Percentiles rank a stretch among this genome's conserved stretches.
phyloP scores from a whole-genome alignment of 805 yeast genomes.

The Komagataella ulmi region DNA sequence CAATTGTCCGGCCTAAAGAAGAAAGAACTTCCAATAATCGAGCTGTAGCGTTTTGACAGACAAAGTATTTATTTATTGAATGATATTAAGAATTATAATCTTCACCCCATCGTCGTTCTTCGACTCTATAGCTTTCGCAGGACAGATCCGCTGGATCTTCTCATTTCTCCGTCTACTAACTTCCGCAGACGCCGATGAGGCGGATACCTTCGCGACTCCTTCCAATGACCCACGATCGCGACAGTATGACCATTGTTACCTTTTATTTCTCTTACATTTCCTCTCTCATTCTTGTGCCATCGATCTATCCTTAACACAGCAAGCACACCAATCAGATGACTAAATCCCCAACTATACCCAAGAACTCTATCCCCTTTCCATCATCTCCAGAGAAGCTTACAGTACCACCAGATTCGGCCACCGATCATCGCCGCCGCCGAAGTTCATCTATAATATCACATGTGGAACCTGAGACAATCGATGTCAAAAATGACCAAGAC shows the following conservation, averaged over 20 bases:
- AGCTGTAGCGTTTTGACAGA: neutral
- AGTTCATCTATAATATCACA: constrained; percentile 87
- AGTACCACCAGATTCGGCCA: constrained; percentile 20
- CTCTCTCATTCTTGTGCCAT: neutral
- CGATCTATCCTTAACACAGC: neutral
- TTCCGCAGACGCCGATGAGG: neutral
- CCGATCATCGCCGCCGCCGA: constrained; percentile 39
- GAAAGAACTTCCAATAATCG: constrained; percentile 12
- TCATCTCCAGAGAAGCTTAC: constrained; percentile 19
- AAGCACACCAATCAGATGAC: neutral
- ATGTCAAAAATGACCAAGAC: constrained; percentile 85
- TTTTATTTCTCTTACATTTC: neutral
- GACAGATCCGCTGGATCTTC: neutral
- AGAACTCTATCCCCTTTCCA: constrained; percentile 18
- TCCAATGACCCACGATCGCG: neutral
- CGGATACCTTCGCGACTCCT: neutral
- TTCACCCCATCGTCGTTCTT: neutral
- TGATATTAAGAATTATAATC: neutral
- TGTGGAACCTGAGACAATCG: constrained; percentile 84
- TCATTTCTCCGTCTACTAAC: neutral
- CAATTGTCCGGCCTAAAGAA: constrained; percentile 44
- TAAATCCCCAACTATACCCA: neutral
- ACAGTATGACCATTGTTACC: neutral
- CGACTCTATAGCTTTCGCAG: neutral
- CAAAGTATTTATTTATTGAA: neutral